These are phyloP conservation scores for Chenopodium album DNA, from an alignment of 148 eudicot species.

Conservation along the genomic window DNA sequence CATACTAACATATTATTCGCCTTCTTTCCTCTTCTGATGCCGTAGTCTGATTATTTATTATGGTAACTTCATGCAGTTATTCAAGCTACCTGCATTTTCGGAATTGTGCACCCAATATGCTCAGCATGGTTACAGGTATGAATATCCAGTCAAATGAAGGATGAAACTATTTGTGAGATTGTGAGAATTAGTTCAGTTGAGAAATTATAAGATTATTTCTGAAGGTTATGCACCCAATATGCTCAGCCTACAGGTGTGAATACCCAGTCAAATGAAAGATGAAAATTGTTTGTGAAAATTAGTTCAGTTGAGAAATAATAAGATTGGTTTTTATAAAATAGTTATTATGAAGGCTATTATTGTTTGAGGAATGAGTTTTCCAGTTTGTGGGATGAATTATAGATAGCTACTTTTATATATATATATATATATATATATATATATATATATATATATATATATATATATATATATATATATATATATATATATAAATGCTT, in stretches of 20 bases:
- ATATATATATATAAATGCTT: no score
- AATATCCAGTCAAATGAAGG: not conserved
- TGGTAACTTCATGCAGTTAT: conserved; percentile 51
- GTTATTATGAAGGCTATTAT: not conserved
- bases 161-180: not conserved
- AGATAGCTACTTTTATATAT: not conserved
- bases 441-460: no score
- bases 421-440: no score
- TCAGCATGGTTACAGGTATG: conserved; percentile 80
- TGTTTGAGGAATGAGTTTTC: not conserved
- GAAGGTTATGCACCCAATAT: conserved; percentile 43
- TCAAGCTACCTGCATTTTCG: conserved; percentile 67
- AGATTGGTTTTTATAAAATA: not conserved
- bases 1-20: not conserved
- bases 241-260: conserved; percentile 73
- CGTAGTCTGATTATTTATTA: conserved; percentile 15
- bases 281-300: not conserved
- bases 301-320: not conserved
- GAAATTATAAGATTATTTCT: not conserved
- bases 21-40: conserved; percentile 4
- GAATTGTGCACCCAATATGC: conserved; percentile 64
- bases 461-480: no score
- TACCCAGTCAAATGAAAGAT: not conserved
- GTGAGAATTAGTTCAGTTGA: not conserved
- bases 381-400: not conserved